Evolutionary conservation across 805 yeast species (phyloP), one percentile per base, ranked within the genome.

Genomic region (Cyberlindnera samutprakarnensis): DNA sequence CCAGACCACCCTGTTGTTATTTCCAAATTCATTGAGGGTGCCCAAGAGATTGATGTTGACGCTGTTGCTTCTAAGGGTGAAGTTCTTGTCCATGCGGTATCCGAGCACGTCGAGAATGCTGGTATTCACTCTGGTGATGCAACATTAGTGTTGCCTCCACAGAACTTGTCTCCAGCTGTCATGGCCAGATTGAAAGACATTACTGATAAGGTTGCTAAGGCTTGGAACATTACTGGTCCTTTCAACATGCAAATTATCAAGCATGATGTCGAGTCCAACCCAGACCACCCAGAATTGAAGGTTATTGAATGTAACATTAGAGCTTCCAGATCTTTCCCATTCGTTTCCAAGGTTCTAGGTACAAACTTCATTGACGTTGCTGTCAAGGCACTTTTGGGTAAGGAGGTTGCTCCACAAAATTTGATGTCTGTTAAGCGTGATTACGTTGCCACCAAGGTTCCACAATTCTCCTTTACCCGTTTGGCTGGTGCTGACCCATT

Each of bases 51-150:
- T 49, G 98, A 90, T 61, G 83, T 90, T 48, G 98, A 90, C 65
- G 97, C 87, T 39, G 98, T 90, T 53, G 97, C 97, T 27, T 64
- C 74, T 48, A 70, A 87, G 35, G 98, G 98, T 51, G 62, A 76
- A 51, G 85, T 90, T 34, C 64, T 90, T 31, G 94, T 90, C 37
- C 98, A 90, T 60, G 97, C 95, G 38, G 83, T 90, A 38, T 84
- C 95, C 43, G 98, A 92, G 62, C 98, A 90, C 59, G 94, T 88
- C 53, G 98, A 90, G 65, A 87, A 88, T 53, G 98, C 98, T 8
- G 98, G 98, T 70, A 82, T 92, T 37, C 98, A 90, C 66, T 88
- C 96, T 31, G 98, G 98, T 61, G 98, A 90, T 63, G 98, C 98
- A 33, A 87, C 97, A 19, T 74, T 90, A 53, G 78, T 90, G 31